Evolutionary conservation across 2,329 filamentous ascomycete genomes (phyloP), one percentile per base, ranked within the genome.

Genomic region (Botrytis deweyae): DNA sequence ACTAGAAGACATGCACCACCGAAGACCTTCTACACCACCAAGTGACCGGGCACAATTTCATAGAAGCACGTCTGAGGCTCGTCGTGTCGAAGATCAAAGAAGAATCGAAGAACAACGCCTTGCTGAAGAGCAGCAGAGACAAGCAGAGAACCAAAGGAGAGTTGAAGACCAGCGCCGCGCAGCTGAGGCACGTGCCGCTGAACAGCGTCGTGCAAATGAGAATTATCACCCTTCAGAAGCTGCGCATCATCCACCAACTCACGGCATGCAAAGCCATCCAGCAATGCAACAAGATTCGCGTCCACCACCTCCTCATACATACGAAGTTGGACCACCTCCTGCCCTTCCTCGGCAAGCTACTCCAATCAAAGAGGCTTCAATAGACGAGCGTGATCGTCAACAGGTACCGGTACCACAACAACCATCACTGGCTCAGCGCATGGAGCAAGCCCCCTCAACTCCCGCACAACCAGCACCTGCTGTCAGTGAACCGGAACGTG

Each of bases 141-240:
- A 77, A 16, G 70, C 70, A 25, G 91, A 90, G 74, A 69, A 78
- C 65, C 78, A 78, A 66, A 74, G 79, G 69, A 76, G 77, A 20
- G 70, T 72, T 40, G 91, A 90, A 75, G 93, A 96, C 65, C 83
- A 86, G 66, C 86, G 88, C 55, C 84, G 87, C 42, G 81, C 81
- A 9, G 88, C 90, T 44, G 87, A 89, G 75, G 88, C 91, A 78
- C 84, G 87, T 42, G 81, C 81, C 5, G 88, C 90, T 44, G 87
- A 89, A 75, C 88, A 92, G 78, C 92, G 93, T 70, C 90, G 93
- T 72, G 88, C 87, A 46, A 91, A 90, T 76, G 93, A 96, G 71
- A 91, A 88, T 72, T 97, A 98, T 80, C 93, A 98, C 81, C 94
- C 95, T 7, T 97, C 95, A 0, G 94, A 98, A 82, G 93, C 94